Percentiles rank a stretch among this genome's conserved stretches.
Evolutionary conservation across 2,329 filamentous ascomycete species (phyloP).

Genomic region (Neospermospora avenae): DNA sequence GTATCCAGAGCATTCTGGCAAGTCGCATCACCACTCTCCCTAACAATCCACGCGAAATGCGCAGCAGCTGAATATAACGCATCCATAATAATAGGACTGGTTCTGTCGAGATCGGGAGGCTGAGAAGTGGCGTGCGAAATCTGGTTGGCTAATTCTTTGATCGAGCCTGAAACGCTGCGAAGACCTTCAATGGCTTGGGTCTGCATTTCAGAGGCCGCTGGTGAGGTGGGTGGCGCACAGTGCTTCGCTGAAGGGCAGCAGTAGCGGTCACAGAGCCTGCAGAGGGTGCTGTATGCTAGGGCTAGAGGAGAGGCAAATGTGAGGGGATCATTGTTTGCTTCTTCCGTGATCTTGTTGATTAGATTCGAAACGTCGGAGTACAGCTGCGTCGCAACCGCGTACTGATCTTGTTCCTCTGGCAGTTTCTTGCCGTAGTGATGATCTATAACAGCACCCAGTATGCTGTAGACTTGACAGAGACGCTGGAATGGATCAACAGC

Average conservation of each 20-base stretch:
- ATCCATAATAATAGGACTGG: constrained; percentile 40
- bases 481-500: constrained; percentile 49
- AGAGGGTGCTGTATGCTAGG: constrained; percentile 30
- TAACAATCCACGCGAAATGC: constrained; percentile 39
- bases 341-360: constrained; percentile 26
- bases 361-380: constrained; percentile 29
- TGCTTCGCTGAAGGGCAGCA: constrained; percentile 30
- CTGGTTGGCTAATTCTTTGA: constrained; percentile 34
- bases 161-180: constrained; percentile 30
- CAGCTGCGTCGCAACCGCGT: constrained; percentile 27
- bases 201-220: constrained; percentile 35
- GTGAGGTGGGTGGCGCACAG: not conserved
- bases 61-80: constrained; percentile 38
- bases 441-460: constrained; percentile 36
- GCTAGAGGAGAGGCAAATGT: constrained; percentile 28
- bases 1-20: constrained; percentile 33
- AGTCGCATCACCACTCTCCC: constrained; percentile 37
- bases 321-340: constrained; percentile 30
- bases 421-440: constrained; percentile 31
- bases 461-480: constrained; percentile 41
- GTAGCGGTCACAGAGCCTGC: constrained; percentile 40
- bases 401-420: constrained; percentile 24
- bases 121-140: constrained; percentile 23
- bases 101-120: constrained; percentile 28
- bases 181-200: constrained; percentile 36